Evolutionary conservation across 192 early-diverging fungal species (phyloP).

Genomic region (Radiomyces spectabilis): DNA sequence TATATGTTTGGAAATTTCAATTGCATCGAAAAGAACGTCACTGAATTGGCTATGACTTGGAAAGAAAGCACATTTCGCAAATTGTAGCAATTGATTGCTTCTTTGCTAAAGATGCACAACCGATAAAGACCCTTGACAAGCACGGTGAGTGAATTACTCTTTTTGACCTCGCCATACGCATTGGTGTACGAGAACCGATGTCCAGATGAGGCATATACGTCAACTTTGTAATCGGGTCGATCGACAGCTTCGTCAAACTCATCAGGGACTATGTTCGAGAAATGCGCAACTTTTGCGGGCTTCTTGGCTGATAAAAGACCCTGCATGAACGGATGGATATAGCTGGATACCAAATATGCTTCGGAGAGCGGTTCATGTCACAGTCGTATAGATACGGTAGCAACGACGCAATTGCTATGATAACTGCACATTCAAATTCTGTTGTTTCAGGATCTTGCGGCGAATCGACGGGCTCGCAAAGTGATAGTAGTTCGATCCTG

Average conservation of each 20-base stretch:
- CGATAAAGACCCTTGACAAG: constrained; percentile 11
- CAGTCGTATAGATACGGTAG: constrained; percentile 9
- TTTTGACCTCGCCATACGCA: constrained; percentile 4
- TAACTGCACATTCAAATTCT: constrained; percentile 7
- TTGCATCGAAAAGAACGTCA: constrained; percentile 6
- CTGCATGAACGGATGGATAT: no score
- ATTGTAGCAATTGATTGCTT: constrained; percentile 5
- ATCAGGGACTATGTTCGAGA: constrained; percentile 3
- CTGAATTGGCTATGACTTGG: constrained; percentile 2
- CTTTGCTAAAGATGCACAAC: constrained; percentile 3
- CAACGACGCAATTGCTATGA: constrained; percentile 6
- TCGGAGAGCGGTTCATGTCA: constrained; percentile 9
- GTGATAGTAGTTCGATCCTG: constrained; percentile 3
- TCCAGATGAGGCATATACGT: constrained; percentile 1
- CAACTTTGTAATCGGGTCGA: constrained; percentile 11
- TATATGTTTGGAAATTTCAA: not conserved
- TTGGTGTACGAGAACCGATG: constrained; percentile 6
- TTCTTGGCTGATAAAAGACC: constrained; percentile 6
- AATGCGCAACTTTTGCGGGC: constrained; percentile 4
- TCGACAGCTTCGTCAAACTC: constrained; percentile 4
- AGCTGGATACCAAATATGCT: constrained; percentile 6
- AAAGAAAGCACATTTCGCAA: constrained; percentile 3
- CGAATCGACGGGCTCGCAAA: constrained; percentile 4
- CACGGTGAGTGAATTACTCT: not conserved
- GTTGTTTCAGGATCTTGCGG: constrained; percentile 4